Evolutionary conservation across 148 eudicot species (phyloP).

Genomic region (Rhododendron ovatum): DNA sequence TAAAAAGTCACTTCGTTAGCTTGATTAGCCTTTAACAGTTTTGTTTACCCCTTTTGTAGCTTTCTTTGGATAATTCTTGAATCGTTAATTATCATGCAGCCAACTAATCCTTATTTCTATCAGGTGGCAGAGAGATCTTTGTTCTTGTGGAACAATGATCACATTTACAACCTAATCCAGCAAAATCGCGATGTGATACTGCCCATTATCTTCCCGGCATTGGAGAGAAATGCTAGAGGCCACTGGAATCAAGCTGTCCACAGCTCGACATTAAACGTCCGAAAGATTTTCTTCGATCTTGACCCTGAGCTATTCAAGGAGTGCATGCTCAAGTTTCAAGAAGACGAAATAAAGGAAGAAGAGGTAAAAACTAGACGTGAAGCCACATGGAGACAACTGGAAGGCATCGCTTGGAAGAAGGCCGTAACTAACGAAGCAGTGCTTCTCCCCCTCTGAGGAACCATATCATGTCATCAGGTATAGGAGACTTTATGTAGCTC

Average conservation of each 20-base stretch:
- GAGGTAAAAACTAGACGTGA: conserved; percentile 44
- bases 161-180: conserved; percentile 61
- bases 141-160: conserved; percentile 82
- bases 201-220: conserved; percentile 70
- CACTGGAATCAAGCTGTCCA: conserved; percentile 86
- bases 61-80: neutral
- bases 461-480: neutral
- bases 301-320: conserved; percentile 65
- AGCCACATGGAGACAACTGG: conserved; percentile 58
- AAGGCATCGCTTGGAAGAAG: conserved; percentile 50
- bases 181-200: conserved; percentile 59
- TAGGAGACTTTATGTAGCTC: neutral
- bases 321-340: conserved; percentile 59
- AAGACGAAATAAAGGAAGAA: conserved; percentile 54
- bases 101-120: neutral
- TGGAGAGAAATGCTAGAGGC: conserved; percentile 56
- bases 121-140: conserved; percentile 82
- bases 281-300: conserved; percentile 57
- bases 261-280: conserved; percentile 65
- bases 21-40: neutral
- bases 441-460: conserved; percentile 3
- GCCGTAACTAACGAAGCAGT: conserved; percentile 39
- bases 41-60: neutral
- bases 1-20: neutral
- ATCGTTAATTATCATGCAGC: neutral